Evolutionary conservation across 768 basidiomycete species (phyloP).

Genomic region (Kwoniella heveanensis): DNA sequence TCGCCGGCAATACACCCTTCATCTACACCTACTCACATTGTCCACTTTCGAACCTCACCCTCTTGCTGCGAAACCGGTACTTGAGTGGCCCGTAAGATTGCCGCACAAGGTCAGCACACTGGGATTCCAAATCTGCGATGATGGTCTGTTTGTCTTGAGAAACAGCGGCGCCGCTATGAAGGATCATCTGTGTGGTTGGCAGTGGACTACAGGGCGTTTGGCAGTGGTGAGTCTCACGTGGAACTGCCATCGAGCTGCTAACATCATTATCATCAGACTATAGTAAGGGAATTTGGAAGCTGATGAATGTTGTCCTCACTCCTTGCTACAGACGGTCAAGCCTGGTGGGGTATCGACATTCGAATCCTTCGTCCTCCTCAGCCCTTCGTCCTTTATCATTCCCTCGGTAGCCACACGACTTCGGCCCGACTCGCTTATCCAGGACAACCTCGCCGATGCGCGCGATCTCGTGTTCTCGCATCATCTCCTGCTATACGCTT

Average conservation of each 20-base stretch:
- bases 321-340: slow-evolving; percentile 32
- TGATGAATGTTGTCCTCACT: slow-evolving; percentile 12
- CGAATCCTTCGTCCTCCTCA: slow-evolving; percentile 45
- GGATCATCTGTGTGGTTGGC: slow-evolving; percentile 46
- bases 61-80: slow-evolving; percentile 24
- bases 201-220: slow-evolving; percentile 47
- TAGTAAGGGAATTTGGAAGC: too few species aligned
- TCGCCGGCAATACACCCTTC: slow-evolving; percentile 21
- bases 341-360: slow-evolving; percentile 38
- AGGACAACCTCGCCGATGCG: slow-evolving; percentile 36
- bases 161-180: slow-evolving; percentile 12
- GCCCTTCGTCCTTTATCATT: slow-evolving; percentile 43
- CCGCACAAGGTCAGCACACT: slow-evolving; percentile 16
- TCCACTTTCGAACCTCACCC: slow-evolving; percentile 50
- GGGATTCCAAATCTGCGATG: slow-evolving; percentile 49
- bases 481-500: slow-evolving; percentile 47
- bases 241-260: too few species aligned
- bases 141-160: slow-evolving; percentile 42
- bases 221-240: slow-evolving; percentile 35
- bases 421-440: slow-evolving; percentile 27
- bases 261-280: too few species aligned
- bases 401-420: slow-evolving; percentile 41
- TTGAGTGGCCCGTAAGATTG: slow-evolving; percentile 33
- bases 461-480: slow-evolving; percentile 40
- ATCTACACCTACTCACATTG: slow-evolving; percentile 45